Evolutionary conservation across 2,329 filamentous ascomycete species (phyloP).

Genomic region (Aspergillus sclerotialis): DNA sequence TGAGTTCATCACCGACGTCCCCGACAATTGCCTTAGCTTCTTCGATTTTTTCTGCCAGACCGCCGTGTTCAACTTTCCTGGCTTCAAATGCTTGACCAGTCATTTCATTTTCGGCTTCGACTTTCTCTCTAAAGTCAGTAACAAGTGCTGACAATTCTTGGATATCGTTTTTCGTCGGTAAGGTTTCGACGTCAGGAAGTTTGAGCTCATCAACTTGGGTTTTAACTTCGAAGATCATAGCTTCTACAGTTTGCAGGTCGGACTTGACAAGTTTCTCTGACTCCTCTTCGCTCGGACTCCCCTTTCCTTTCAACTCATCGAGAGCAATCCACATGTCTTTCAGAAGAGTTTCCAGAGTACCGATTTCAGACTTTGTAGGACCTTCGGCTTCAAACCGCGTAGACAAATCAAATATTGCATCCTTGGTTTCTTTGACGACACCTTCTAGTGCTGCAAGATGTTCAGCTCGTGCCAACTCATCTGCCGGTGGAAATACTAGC

Average conservation of each 20-base stretch:
- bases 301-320: slow-evolving; percentile 57
- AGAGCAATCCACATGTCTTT: slow-evolving; percentile 68
- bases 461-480: slow-evolving; percentile 59
- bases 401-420: slow-evolving; percentile 60
- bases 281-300: slow-evolving; percentile 41
- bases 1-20: slow-evolving; percentile 69
- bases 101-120: slow-evolving; percentile 62
- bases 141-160: slow-evolving; percentile 63
- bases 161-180: slow-evolving; percentile 72
- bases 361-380: slow-evolving; percentile 72
- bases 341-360: slow-evolving; percentile 67
- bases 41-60: slow-evolving; percentile 67
- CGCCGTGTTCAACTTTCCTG: slow-evolving; percentile 74
- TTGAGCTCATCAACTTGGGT: slow-evolving; percentile 65
- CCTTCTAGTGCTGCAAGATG: slow-evolving; percentile 58
- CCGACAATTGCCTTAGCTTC: slow-evolving; percentile 72
- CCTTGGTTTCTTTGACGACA: slow-evolving; percentile 67
- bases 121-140: slow-evolving; percentile 59
- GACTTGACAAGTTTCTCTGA: slow-evolving; percentile 66
- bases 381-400: slow-evolving; percentile 60
- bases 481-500: slow-evolving; percentile 55
- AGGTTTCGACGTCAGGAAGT: slow-evolving; percentile 60
- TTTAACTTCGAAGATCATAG: slow-evolving; percentile 81
- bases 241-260: slow-evolving; percentile 73
- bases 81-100: slow-evolving; percentile 76